Conservation (phyloP, 257 asterid species). For the Ajuga chamaepitys region DNA sequence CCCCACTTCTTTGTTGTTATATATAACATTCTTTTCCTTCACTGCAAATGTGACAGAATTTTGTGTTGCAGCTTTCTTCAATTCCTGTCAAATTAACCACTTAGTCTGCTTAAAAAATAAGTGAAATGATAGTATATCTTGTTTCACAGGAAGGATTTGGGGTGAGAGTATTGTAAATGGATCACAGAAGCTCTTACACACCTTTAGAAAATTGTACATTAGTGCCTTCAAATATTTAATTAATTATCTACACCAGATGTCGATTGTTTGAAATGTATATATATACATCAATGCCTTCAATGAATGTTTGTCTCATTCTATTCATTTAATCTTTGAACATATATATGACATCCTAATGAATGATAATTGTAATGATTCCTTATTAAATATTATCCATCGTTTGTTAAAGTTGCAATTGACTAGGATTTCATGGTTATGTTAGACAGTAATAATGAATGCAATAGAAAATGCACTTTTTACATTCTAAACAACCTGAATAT, state of each 20-base stretch:
- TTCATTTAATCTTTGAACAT: constrained; percentile 1
- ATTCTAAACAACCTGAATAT: neutral
- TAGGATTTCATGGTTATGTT: neutral
- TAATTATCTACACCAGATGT: neutral
- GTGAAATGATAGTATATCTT: neutral
- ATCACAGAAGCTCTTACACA: neutral
- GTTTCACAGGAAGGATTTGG: constrained; percentile 1
- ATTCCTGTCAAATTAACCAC: constrained; percentile 23
- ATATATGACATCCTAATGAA: neutral
- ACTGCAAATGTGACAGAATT: constrained; percentile 3
- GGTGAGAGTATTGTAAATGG: neutral
- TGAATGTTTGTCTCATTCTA: neutral
- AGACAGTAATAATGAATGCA: neutral
- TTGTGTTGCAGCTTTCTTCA: constrained; percentile 15
- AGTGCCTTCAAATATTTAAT: neutral
- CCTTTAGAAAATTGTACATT: neutral
- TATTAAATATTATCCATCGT: neutral
- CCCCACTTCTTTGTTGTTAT: too few relatives aligned
- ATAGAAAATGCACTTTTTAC: neutral
- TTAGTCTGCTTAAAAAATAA: constrained; percentile 4
- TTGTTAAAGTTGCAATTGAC: neutral
- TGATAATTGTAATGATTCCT: neutral
- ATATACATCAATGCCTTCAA: too few relatives aligned
- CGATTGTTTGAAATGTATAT: neutral
- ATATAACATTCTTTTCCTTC: constrained; percentile 15